phyloP scores from a whole-genome alignment of 805 yeast species.

The Lachancea sp. region DNA sequence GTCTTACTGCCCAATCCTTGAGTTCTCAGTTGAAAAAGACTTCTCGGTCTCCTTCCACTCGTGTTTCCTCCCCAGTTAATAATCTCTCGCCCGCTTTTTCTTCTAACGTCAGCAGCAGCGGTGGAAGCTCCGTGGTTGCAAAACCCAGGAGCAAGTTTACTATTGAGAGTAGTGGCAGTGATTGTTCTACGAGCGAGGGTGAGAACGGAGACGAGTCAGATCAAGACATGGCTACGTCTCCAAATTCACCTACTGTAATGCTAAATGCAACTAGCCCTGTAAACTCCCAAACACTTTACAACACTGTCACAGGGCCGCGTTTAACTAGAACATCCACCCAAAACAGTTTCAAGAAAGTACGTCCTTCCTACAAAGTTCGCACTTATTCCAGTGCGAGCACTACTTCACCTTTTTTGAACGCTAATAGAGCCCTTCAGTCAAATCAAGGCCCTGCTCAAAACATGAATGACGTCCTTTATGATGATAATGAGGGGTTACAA shows the following conservation, averaged over 20 bases:
- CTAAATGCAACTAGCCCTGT: not conserved
- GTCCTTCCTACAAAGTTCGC: conserved; percentile 13
- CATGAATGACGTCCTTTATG: conserved; percentile 17
- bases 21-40: conserved; percentile 5
- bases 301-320: conserved; percentile 15
- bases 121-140: too few relatives aligned
- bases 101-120: conserved; percentile 8
- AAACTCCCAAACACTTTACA: conserved; percentile 7
- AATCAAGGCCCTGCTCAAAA: conserved; percentile 8
- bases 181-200: conserved; percentile 24
- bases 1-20: conserved; percentile 5
- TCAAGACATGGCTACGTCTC: conserved; percentile 8
- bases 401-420: conserved; percentile 10
- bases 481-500: conserved; percentile 22
- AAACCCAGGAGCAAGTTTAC: conserved; percentile 18
- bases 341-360: conserved; percentile 15
- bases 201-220: conserved; percentile 19
- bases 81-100: not conserved
- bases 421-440: conserved; percentile 7
- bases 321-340: conserved; percentile 18
- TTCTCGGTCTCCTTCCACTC: conserved; percentile 22
- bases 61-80: conserved; percentile 6
- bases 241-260: conserved; percentile 7
- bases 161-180: conserved; percentile 27
- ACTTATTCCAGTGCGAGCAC: conserved; percentile 19